Base-by-base conservation (phyloP, 1,284 basidiomycete species). In the Porodaedalea pini region DNA sequence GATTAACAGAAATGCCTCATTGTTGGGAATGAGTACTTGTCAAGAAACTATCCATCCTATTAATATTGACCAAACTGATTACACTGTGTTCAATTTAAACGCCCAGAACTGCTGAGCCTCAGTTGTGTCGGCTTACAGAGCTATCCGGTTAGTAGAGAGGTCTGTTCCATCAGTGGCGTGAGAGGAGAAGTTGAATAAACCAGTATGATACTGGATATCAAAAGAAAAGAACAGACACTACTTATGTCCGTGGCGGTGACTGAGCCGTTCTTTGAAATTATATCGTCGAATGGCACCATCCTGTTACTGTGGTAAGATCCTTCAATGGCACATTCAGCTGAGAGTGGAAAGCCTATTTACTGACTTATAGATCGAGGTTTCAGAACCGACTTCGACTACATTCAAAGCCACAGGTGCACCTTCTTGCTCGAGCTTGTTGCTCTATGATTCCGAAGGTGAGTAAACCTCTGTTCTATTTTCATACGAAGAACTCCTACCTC, bases 261-360 rank as follows among this genome's bases (percentile, higher is more conserved):
- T 13, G 8, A 36, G 5, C 54, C 54, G 29, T 19, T 40, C 0
- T 56, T 23, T 10, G 54, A 56, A 13, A 49, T 32, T 7, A 56
- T n/a, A 29, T 49, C 47, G 31, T 56, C 54, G 25, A 37, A 56
- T 17, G 54, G 54, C 7, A n/a, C 29, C 36, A 52, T 39, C 32
- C 7, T 52, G 41, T 34, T 23, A 23, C 19, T n/a, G n/a, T n/a
- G n/a, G n/a, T n/a, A n/a, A n/a, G n/a, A n/a, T n/a, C n/a, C n/a
- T n/a, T n/a, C n/a, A n/a, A n/a, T n/a, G n/a, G n/a, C n/a, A n/a
- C n/a, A n/a, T n/a, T n/a, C n/a, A n/a, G n/a, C n/a, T n/a, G n/a
- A n/a, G n/a, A n/a, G n/a, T n/a, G n/a, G n/a, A n/a, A n/a, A n/a
- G 19, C 15, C 39, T 15, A 19, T 40, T 15, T 15, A 48, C 54